Conservation (phyloP, 345 rosid species). For the Mangifera indica region DNA sequence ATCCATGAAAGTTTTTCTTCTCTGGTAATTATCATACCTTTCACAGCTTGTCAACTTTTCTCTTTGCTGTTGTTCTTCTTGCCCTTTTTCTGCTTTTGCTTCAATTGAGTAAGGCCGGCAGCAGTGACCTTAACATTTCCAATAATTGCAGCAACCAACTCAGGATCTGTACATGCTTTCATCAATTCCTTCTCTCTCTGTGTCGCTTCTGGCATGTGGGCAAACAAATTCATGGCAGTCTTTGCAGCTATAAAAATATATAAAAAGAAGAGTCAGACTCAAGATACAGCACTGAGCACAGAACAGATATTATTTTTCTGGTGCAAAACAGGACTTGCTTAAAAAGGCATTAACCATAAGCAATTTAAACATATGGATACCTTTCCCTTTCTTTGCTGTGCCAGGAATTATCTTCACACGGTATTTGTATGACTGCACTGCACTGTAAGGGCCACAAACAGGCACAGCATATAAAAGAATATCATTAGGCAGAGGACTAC, state of each 20-base stretch:
- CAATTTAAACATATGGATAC: constrained; percentile 28
- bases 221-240: constrained; percentile 85
- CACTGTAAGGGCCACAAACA: constrained; percentile 89
- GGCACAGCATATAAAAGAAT: constrained; percentile 83
- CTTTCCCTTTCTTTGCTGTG: constrained; percentile 90
- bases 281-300: background rate
- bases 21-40: no score
- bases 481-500: constrained; percentile 73
- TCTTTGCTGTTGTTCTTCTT: constrained; percentile 53
- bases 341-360: background rate
- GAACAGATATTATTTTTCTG: no score
- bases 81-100: constrained; percentile 94
- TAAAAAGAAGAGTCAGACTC: background rate
- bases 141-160: constrained; percentile 85
- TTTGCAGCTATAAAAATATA: constrained; percentile 57
- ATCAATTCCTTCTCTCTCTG: constrained; percentile 89
- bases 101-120: constrained; percentile 88
- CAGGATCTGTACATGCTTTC: constrained; percentile 94
- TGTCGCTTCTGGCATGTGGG: constrained; percentile 79
- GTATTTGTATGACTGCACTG: constrained; percentile 86
- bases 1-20: no score
- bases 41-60: constrained; percentile 27
- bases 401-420: constrained; percentile 90
- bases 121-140: constrained; percentile 90
- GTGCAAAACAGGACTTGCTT: background rate